Base-by-base conservation (phyloP, 2,329 filamentous ascomycete species). In the Pestalotiopsis sp. region DNA sequence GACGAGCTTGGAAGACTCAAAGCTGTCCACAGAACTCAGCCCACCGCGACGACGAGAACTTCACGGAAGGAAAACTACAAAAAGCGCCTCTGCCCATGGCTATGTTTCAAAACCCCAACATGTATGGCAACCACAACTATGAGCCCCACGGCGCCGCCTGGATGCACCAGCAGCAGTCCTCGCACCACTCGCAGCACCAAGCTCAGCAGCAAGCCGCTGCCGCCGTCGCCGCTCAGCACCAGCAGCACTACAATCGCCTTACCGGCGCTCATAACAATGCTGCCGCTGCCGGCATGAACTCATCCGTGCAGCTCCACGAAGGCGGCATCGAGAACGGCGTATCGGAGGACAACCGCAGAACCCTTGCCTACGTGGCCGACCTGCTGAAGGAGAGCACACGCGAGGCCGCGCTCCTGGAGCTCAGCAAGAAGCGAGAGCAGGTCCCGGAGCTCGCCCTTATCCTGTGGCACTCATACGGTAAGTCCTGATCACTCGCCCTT, bases 391-490 rank as follows among this genome's bases (percentile, higher is more conserved):
- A 95, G 72, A 90, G 88, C 75, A 95, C 94, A 36, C 89, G 96
- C 71, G 96, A 98, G 84, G 91, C 93, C 4, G 96, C 96, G 64
- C 86, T 99, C 67, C 87, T 99, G 77, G 96, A 99, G 81, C 87
- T 99, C 65, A 98, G 95, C 84, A 99, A 99, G 86, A 99, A 99
- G 88, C 87, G 96, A 68, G 96, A 99, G 82, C 96, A 98, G 81
- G 96, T 99, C 17, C 95, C 96, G 0, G 96, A 99, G 83, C 86
- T 99, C 69, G 96, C 96, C 61, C 85, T 99, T 75, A 97, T 99
- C 70, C 86, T 99, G 71, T 99, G 96, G 96, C 96, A 99, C 81
- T 98, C 95, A 3, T 98, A 98, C 77, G 96, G 95, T 97, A 88
- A 72, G 90, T 81, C 27, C 55, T 52, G 64, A 23, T 27, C 58